Conservation (phyloP, 2,329 filamentous ascomycete genomes). For the Fusarium veterinarium region DNA sequence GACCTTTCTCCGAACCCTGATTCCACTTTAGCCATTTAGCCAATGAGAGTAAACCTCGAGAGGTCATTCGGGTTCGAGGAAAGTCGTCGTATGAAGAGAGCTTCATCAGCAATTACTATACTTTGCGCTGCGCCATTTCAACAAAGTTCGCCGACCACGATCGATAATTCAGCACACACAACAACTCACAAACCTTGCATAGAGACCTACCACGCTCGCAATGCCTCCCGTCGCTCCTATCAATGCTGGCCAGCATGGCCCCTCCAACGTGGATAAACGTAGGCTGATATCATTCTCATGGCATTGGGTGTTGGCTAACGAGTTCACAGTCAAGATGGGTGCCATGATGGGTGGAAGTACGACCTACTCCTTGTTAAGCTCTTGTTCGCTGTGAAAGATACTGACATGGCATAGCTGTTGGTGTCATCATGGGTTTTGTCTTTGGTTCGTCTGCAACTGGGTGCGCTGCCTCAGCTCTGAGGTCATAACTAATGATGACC, state of each 20-base stretch:
- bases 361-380: constrained; percentile 52
- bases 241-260: constrained; percentile 58
- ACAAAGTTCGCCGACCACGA: neutral
- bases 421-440: constrained; percentile 96
- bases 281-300: constrained; percentile 38
- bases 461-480: neutral
- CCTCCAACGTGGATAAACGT: constrained; percentile 68
- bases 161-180: neutral
- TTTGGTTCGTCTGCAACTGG: constrained; percentile 72
- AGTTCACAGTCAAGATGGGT: constrained; percentile 79
- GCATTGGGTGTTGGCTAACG: constrained; percentile 32
- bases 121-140: constrained; percentile 3
- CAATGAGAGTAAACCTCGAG: constrained; percentile 41
- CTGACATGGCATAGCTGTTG: constrained; percentile 76
- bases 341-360: constrained; percentile 98
- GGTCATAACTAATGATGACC: constrained; percentile 14
- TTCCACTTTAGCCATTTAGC: constrained; percentile 7
- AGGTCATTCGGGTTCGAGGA: constrained; percentile 31
- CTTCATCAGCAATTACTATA: constrained; percentile 33
- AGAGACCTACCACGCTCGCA: constrained; percentile 8
- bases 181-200: neutral
- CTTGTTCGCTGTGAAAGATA: neutral
- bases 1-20: constrained; percentile 45
- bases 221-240: constrained; percentile 58
- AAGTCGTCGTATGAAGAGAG: constrained; percentile 31